Percentiles rank a stretch among this genome's conserved stretches.
Conservation (phyloP, 768 basidiomycete species). For the Trametes sanguinea region DNA sequence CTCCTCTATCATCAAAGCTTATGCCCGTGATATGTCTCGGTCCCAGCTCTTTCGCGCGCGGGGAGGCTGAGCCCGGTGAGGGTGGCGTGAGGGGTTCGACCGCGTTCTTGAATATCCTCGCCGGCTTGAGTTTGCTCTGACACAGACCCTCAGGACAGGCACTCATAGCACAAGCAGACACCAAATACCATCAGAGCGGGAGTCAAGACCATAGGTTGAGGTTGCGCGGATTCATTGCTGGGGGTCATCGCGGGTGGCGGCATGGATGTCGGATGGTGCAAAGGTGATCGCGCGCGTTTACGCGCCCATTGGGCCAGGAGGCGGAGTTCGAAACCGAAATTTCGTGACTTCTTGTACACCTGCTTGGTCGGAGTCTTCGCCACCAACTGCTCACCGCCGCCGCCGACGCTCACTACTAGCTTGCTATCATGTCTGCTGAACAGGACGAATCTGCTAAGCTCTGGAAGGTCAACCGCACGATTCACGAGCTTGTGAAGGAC, state of each 20-base stretch:
- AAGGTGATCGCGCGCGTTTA: slow-evolving; percentile 11
- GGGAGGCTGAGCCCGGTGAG: slow-evolving; percentile 38
- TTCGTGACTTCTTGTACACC: not conserved
- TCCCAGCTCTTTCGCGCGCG: slow-evolving; percentile 34
- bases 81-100: slow-evolving; percentile 61
- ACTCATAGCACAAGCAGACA: not conserved
- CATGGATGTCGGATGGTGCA: not conserved
- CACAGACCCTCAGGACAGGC: slow-evolving; percentile 2
- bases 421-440: slow-evolving; percentile 20
- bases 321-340: slow-evolving; percentile 60
- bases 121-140: slow-evolving; percentile 79
- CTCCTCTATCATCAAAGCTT: slow-evolving; percentile 89
- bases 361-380: slow-evolving; percentile 1
- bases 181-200: slow-evolving; percentile 36
- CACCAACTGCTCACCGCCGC: slow-evolving; percentile 19
- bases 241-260: slow-evolving; percentile 22
- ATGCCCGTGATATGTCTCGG: slow-evolving; percentile 84
- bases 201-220: slow-evolving; percentile 28
- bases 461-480: slow-evolving; percentile 95
- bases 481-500: slow-evolving; percentile 95
- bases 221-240: slow-evolving; percentile 16
- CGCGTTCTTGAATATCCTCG: slow-evolving; percentile 83
- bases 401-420: slow-evolving; percentile 53
- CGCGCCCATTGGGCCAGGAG: slow-evolving; percentile 4
- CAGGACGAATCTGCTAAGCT: slow-evolving; percentile 81